These are phyloP conservation scores for Suillus decipiens DNA, from an alignment of 768 basidiomycete genomes.

Conservation along the genomic window DNA sequence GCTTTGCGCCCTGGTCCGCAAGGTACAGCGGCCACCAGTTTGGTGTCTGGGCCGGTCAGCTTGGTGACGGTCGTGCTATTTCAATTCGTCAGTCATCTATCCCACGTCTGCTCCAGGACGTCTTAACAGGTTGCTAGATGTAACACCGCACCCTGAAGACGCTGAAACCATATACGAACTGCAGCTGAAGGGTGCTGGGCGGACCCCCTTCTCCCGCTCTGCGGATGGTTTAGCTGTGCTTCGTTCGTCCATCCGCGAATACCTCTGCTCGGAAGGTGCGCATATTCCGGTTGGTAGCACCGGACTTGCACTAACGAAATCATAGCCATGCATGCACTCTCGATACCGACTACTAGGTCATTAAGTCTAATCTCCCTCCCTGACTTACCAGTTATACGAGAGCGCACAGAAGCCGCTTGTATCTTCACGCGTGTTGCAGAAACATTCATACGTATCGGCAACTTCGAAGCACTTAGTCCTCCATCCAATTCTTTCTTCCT, in stretches of 20 bases:
- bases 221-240: conserved; percentile 96
- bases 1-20: conserved; percentile 72
- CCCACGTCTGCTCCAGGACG: conserved; percentile 3
- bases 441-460: conserved; percentile 90
- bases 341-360: conserved; percentile 87
- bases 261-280: conserved; percentile 83
- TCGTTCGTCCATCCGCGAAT: conserved; percentile 94
- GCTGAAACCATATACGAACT: conserved; percentile 70
- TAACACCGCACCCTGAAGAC: conserved; percentile 70
- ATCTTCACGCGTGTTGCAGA: conserved; percentile 82
- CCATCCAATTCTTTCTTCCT: conserved; percentile 64
- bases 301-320: conserved; percentile 36
- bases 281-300: neutral
- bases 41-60: conserved; percentile 88
- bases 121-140: conserved; percentile 46
- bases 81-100: conserved; percentile 58
- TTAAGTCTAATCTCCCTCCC: conserved; percentile 79
- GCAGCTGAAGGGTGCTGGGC: conserved; percentile 92
- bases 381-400: conserved; percentile 71
- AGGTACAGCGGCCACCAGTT: conserved; percentile 93
- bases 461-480: conserved; percentile 84
- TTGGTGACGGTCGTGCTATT: conserved; percentile 96
- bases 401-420: conserved; percentile 69
- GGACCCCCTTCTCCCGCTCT: conserved; percentile 89
- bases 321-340: conserved; percentile 75